Evolutionary conservation across 495 filamentous ascomycete species (phyloP), one percentile per base, ranked within the genome.

Genomic region (Podospora tetraspora): DNA sequence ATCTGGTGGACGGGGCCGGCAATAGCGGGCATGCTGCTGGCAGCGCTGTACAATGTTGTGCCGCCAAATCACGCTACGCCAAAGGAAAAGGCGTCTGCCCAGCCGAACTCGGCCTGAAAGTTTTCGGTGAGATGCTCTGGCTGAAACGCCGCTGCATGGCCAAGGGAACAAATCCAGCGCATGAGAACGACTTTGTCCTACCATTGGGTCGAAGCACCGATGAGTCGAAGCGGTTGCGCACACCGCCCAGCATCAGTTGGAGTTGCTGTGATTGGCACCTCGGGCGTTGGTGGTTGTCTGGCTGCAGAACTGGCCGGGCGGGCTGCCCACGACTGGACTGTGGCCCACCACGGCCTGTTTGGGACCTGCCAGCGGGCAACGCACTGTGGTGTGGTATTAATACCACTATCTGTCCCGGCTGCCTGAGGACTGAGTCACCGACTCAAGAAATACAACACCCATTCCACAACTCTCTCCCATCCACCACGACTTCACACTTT

Each of bases 1-100:
- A 70, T 78, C 6, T 78, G 72, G 71, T 79, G 77, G 73, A 3
- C 76, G 73, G 12, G 25, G 3, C 13, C 34, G 37, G 34, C 24
- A 21, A 24, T 71, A 25, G 74, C 70, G 19, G 64, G 16, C 43
- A 52, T 52, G 16, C 21, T 76, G 3, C 25, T 69, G 25, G 69
- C 65, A 0, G 11, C 63, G 21, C 62, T 75, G 57, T 77, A 79
- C 61, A 69, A 70, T 25, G 43, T 76, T 13, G 72, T 68, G 0
- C 77, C 75, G 13, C 77, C 75, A 0, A 24, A 60, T 12, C 43
- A 52, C 9, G 43, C 43, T 3, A 5, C 16, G 2, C 43, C 43
- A 2, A n/a, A 8, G 19, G 43, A 52, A n/a, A 52, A 8, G 7
- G 43, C 1, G 43, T 52, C 43, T n/a, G 43, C 16, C 5, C 43